Evolutionary conservation across 306 rosid genomes (phyloP).

Genomic region (Quercus berberidifolia): DNA sequence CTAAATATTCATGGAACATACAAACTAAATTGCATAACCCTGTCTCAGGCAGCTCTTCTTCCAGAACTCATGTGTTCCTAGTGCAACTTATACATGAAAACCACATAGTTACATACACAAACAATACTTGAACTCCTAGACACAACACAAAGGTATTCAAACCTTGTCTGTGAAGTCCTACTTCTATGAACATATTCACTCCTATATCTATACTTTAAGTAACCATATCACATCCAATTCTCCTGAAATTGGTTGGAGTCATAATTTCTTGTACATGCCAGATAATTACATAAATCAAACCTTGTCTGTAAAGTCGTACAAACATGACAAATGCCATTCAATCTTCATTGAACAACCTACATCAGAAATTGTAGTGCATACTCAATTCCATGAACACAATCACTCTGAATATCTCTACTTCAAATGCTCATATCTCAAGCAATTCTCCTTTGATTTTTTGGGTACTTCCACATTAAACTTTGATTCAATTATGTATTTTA

Average conservation of each 20-base stretch:
- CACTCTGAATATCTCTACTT: background rate
- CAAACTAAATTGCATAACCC: background rate
- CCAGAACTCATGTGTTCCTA: no score
- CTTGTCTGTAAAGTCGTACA: background rate
- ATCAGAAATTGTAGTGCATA: background rate
- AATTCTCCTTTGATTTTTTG: background rate
- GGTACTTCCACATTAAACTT: background rate
- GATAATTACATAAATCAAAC: slow-evolving; percentile 20
- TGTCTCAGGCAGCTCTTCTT: no score
- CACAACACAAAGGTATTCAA: background rate
- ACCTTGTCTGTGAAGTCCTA: background rate
- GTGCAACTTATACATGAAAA: background rate
- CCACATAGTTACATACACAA: background rate
- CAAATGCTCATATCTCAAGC: background rate
- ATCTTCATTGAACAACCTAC: background rate
- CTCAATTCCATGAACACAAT: background rate
- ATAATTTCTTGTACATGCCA: background rate
- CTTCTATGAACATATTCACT: background rate
- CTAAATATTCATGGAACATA: background rate
- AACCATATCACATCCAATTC: background rate
- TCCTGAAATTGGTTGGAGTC: background rate
- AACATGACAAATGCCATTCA: background rate
- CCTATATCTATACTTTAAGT: background rate
- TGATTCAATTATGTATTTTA: background rate
- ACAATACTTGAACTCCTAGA: background rate